These are phyloP conservation scores for fission yeast (Schizosaccharomyces pombe) DNA, from an alignment of 805 yeast genomes.

Conservation along the genomic window DNA sequence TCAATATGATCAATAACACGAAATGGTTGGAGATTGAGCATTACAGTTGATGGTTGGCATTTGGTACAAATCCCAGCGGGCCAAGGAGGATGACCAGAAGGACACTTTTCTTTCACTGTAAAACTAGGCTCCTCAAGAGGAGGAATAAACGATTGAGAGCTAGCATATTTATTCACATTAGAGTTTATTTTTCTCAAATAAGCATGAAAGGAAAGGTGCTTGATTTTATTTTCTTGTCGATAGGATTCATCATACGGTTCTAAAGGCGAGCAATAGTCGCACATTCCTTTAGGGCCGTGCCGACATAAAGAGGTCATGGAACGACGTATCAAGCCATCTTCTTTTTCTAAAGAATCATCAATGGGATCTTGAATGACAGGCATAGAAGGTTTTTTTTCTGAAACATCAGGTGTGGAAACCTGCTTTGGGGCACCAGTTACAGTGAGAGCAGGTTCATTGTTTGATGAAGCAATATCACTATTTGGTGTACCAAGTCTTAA, in stretches of 20 bases:
- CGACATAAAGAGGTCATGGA: slow-evolving; percentile 30
- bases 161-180: slow-evolving; percentile 13
- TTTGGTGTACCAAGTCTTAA: neutral
- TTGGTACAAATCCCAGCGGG: slow-evolving; percentile 86
- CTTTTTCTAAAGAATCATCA: slow-evolving; percentile 40
- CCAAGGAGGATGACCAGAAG: slow-evolving; percentile 75
- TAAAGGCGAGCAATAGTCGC: slow-evolving; percentile 85
- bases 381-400: neutral
- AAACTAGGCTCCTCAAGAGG: slow-evolving; percentile 57
- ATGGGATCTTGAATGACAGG: slow-evolving; percentile 27
- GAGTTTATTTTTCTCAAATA: slow-evolving; percentile 52
- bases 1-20: slow-evolving; percentile 97
- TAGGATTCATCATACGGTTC: slow-evolving; percentile 85
- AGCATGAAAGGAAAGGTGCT: slow-evolving; percentile 74
- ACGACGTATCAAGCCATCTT: slow-evolving; percentile 53
- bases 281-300: slow-evolving; percentile 88
- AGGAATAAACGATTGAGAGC: slow-evolving; percentile 41
- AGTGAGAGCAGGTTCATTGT: neutral
- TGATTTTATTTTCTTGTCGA: slow-evolving; percentile 49
- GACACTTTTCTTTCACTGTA: slow-evolving; percentile 36
- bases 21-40: slow-evolving; percentile 68
- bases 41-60: slow-evolving; percentile 90
- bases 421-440: neutral
- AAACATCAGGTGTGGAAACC: neutral
- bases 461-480: neutral